Percentiles rank a stretch among this genome's conserved stretches.
phyloP scores from a whole-genome alignment of 352 stramenopile species.

The Globisporangium viniferum region DNA sequence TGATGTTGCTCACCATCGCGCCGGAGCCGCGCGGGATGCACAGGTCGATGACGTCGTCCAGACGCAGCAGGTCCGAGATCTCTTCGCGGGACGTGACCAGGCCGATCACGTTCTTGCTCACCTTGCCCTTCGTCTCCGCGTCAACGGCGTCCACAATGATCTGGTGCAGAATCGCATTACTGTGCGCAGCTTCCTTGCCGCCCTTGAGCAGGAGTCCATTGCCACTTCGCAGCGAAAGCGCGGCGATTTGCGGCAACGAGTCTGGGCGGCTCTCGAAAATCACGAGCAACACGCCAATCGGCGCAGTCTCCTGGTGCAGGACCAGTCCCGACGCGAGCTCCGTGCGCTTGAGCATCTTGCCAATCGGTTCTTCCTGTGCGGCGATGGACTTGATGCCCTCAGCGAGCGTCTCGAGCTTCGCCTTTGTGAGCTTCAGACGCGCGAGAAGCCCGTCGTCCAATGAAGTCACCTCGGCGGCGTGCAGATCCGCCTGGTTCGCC shows the following conservation, averaged over 20 bases:
- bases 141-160: conserved; percentile 95
- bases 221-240: conserved; percentile 92
- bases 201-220: conserved; percentile 98
- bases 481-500: conserved; percentile 93
- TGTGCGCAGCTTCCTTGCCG: conserved; percentile 93
- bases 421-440: conserved; percentile 85
- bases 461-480: conserved; percentile 62
- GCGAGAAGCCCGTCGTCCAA: conserved; percentile 69
- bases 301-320: conserved; percentile 92
- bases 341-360: conserved; percentile 69
- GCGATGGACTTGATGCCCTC: conserved; percentile 94
- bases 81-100: conserved; percentile 95
- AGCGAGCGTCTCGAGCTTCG: conserved; percentile 94
- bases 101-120: conserved; percentile 92
- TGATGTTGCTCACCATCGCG: conserved; percentile 95
- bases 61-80: conserved; percentile 89
- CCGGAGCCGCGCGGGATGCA: conserved; percentile 97
- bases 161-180: conserved; percentile 90
- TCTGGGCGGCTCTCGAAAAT: conserved; percentile 98
- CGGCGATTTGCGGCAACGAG: conserved; percentile 95
- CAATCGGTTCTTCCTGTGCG: conserved; percentile 69
- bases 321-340: conserved; percentile 92
- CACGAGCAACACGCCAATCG: conserved; percentile 97
- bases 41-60: conserved; percentile 98
- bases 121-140: conserved; percentile 75